These are phyloP conservation scores for Geranium brycei DNA, from an alignment of 345 rosid genomes.

Conservation along the genomic window DNA sequence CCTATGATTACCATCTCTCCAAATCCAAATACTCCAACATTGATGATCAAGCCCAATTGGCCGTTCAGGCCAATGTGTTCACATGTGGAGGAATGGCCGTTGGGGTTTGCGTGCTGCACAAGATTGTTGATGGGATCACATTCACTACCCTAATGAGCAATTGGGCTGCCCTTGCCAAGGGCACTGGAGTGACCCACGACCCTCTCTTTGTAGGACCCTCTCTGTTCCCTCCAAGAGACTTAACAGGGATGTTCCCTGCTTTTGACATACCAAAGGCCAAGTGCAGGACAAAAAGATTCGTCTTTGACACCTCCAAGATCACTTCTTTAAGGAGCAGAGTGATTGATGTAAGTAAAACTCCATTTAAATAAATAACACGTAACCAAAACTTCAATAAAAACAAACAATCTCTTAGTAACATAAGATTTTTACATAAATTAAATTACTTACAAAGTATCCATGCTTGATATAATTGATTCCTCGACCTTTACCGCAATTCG, in stretches of 20 bases:
- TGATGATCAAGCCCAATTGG: constrained; percentile 7
- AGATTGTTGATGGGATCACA: constrained; percentile 13
- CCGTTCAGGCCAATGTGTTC: constrained; percentile 23
- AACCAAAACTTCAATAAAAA: too few relatives aligned
- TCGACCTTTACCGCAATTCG: too few relatives aligned
- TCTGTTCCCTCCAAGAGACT: constrained; percentile 11
- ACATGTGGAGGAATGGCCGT: constrained; percentile 17
- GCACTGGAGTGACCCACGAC: not conserved
- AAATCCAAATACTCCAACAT: constrained; percentile 9
- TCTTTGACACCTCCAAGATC: constrained; percentile 6
- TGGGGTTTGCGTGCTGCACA: constrained; percentile 19
- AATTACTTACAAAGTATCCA: too few relatives aligned
- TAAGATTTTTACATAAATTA: too few relatives aligned
- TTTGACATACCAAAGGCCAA: constrained; percentile 9
- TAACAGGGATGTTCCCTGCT: not conserved
- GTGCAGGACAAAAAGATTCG: constrained; percentile 8
- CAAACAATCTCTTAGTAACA: too few relatives aligned
- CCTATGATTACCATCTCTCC: constrained; percentile 4
- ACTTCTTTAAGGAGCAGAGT: constrained; percentile 2
- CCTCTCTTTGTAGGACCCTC: constrained; percentile 2
- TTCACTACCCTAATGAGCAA: constrained; percentile 6
- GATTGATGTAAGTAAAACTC: too few relatives aligned
- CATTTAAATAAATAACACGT: too few relatives aligned
- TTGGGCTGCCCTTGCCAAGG: constrained; percentile 6
- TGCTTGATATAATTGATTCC: too few relatives aligned